Conservation (phyloP, 768 basidiomycete species). For the Epithele typhae region DNA sequence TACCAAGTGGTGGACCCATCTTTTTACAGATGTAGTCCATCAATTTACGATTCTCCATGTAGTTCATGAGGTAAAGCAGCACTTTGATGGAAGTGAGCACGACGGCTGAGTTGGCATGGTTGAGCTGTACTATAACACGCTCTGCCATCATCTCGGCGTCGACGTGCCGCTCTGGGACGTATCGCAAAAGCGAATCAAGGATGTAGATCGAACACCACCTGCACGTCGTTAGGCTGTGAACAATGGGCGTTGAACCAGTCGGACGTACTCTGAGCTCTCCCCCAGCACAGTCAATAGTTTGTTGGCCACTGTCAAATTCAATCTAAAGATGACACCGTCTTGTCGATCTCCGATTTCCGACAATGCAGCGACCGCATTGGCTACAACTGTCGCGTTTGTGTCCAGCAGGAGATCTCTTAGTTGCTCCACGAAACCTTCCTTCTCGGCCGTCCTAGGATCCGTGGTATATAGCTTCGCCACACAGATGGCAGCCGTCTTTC, state of each 20-base stretch:
- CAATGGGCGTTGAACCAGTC: not conserved
- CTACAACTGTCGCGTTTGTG: constrained; percentile 92
- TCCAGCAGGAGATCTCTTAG: constrained; percentile 91
- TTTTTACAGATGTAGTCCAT: constrained; percentile 93
- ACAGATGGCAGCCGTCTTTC: constrained; percentile 97
- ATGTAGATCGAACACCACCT: constrained; percentile 99
- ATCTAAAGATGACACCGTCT: constrained; percentile 88
- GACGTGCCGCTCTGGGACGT: constrained; percentile 80
- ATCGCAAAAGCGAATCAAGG: constrained; percentile 88
- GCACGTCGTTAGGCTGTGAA: constrained; percentile 7
- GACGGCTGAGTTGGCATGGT: constrained; percentile 99
- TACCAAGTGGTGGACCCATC: constrained; percentile 97
- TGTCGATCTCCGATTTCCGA: constrained; percentile 96
- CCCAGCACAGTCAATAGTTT: constrained; percentile 87
- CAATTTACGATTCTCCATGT: constrained; percentile 86
- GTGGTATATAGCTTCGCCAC: constrained; percentile 93
- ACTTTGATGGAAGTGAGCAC: constrained; percentile 98
- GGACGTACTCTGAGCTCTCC: constrained; percentile 94
- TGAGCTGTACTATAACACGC: constrained; percentile 86
- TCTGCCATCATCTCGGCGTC: constrained; percentile 97
- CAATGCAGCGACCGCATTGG: constrained; percentile 94
- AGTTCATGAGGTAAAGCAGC: constrained; percentile 96
- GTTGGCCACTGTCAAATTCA: constrained; percentile 84
- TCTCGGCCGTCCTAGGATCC: constrained; percentile 83
- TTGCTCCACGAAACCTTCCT: constrained; percentile 85